Base-by-base conservation (phyloP, 2,329 filamentous ascomycete species). In the Phyllosticta citriasiana region DNA sequence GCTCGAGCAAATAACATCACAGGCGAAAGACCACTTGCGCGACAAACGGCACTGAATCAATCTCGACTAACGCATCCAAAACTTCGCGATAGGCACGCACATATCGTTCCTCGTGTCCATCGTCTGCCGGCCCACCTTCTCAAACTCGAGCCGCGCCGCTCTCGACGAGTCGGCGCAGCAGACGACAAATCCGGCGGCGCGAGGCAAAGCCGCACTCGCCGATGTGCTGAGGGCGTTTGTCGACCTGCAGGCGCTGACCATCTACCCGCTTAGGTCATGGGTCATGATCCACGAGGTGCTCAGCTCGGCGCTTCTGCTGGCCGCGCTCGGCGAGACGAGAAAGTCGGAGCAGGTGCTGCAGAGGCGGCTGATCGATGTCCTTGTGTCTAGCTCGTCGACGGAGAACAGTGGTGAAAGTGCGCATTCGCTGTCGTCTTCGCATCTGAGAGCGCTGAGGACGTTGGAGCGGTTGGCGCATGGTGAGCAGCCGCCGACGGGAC, bases 61-160 rank as follows among this genome's bases (percentile, higher is more conserved):
- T 0, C 6, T 61, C 8, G 35, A 53, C 12, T 25, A 61, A 7
- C 55, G 50, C 8, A 25, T 53, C 6, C 19, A 61, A 10, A 35
- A 33, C 8, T 19, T 26, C 14, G 22, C 25, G 4, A 9, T 61
- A 12, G 14, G 27, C 16, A 19, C 35, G 9, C 59, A 61, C 50
- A 14, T 27, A 22, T 57, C 59, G 6, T 61, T 61, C n/a, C 9
- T 30, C 1, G 33, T 33, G n/a, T 22, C 59, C 1, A 54, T 54
- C 9, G 33, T 61, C n/a, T 57, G 59, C 27, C 53, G 59, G 16
- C 59, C 54, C 2, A 61, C 59, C 10, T 61, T 61, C 22, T 24
- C 24, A 19, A 57, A 30, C 1, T 40, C 33, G 8, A 16, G 8
- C 14, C 33, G 33, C 10, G 33, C 33, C 33, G 33, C 33, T 12